phyloP scores from a whole-genome alignment of 805 yeast species.

The Candida vaughaniae region DNA sequence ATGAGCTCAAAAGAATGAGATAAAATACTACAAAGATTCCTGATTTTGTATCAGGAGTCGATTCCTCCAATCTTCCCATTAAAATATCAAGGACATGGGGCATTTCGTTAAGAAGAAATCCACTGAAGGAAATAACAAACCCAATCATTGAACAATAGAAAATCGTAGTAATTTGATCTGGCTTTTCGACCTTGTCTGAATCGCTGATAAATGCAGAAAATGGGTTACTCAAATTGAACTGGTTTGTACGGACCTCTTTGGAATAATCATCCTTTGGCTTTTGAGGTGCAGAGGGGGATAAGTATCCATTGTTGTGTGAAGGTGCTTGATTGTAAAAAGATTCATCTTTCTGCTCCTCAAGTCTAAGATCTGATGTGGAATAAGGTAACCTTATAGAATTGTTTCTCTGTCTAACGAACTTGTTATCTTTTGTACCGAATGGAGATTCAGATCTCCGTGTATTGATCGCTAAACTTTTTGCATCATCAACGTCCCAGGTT shows the following conservation, averaged over 20 bases:
- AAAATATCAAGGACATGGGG: conserved; percentile 22
- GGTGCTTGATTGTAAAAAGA: neutral
- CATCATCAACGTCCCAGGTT: conserved; percentile 45
- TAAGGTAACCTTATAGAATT: conserved; percentile 28
- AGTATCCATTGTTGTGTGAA: neutral
- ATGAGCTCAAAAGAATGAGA: conserved; percentile 61
- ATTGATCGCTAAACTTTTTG: conserved; percentile 11
- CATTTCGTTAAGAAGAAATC: conserved; percentile 68
- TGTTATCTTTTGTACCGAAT: conserved; percentile 2
- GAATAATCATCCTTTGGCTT: conserved; percentile 7
- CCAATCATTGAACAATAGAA: conserved; percentile 79
- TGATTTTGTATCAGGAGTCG: conserved; percentile 16
- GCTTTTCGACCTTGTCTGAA: conserved; percentile 35
- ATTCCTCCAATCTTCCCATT: conserved; percentile 14
- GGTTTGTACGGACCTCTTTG: conserved; percentile 15
- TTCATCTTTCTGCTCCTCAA: conserved; percentile 24
- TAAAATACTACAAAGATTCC: conserved; percentile 42
- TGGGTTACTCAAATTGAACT: conserved; percentile 19
- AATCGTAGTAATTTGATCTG: conserved; percentile 79
- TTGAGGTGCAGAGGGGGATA: neutral
- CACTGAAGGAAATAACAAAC: conserved; percentile 64
- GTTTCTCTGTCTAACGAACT: conserved; percentile 23
- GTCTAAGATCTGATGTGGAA: conserved; percentile 31
- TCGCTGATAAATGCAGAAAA: conserved; percentile 15
- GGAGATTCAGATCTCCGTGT: conserved; percentile 4